Evolutionary conservation across 2,329 filamentous ascomycete species (phyloP), one percentile per base, ranked within the genome.

Genomic region (Cladosporium colombiae): DNA sequence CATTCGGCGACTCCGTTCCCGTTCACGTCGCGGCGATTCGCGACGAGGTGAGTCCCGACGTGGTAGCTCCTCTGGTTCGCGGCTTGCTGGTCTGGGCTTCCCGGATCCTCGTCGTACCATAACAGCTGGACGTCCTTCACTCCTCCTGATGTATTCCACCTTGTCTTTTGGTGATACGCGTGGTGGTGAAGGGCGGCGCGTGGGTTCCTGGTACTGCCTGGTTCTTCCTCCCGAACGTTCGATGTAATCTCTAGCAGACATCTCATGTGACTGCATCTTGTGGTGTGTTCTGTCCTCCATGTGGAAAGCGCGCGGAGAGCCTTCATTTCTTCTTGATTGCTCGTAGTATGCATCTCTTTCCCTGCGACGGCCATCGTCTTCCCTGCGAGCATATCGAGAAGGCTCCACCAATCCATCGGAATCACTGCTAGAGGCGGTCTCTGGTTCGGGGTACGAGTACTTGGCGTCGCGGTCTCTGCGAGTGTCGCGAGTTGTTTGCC

Each of bases 401-500:
- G 61, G 33, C 33, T 63, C 61, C 18, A 63, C 50, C 2, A 46
- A 14, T 14, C 68, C 70, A 46, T 74, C 73, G 2, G 68, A 69
- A 29, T 72, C 73, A 66, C 74, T 75, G 23, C 71, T 70, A 33
- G 56, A 40, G 2, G 78, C 77, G 52, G 76, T 78, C 18, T 62
- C 64, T 25, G 64, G 64, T 18, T 57, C 57, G 31, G 75, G 74
- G 35, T 75, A 72, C 4, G 72, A 69, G 62, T 77, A 77, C 67
- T 78, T 80, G 35, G 68, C 68, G 13, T 77, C 77, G 59, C 78
- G 75, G 10, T 81, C 78, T 64, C 74, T 73, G 53, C 76, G 75
- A 10, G 76, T 73, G 40, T 82, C 80, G 66, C 75, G 75, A 55
- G 81, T 78, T 60, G 75, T 74, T 55, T 74, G 73, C 69, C 78